These are phyloP conservation scores for Boletus holoroseus DNA, from an alignment of 1,284 basidiomycete genomes.

Conservation along the genomic window DNA sequence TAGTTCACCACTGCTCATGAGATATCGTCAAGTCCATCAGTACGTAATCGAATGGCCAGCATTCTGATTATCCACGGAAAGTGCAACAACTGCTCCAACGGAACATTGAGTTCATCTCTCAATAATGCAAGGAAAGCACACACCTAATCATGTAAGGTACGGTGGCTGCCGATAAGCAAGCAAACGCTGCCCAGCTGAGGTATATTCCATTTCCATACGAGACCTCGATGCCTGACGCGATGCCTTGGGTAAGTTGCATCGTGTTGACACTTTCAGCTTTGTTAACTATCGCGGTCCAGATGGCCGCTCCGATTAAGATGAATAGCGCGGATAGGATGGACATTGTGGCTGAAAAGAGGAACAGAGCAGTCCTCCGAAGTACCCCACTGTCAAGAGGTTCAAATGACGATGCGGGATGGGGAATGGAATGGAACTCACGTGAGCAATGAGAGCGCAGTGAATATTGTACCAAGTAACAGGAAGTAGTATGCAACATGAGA, in stretches of 20 bases:
- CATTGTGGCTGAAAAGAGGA: slow-evolving; percentile 61
- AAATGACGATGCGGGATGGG: slow-evolving; percentile 7
- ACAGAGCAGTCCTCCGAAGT: slow-evolving; percentile 57
- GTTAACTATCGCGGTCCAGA: slow-evolving; percentile 72
- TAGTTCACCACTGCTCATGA: slow-evolving; percentile 6
- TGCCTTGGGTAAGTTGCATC: slow-evolving; percentile 39
- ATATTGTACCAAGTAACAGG: slow-evolving; percentile 65
- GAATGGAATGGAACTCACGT: slow-evolving; percentile 37
- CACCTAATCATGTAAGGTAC: slow-evolving; percentile 71
- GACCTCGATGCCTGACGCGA: slow-evolving; percentile 57
- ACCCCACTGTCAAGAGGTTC: slow-evolving; percentile 48
- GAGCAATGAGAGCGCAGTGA: slow-evolving; percentile 57
- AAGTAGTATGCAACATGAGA: slow-evolving; percentile 71
- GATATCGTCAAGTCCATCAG: slow-evolving; percentile 20
- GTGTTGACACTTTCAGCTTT: slow-evolving; percentile 57
- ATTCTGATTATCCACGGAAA: slow-evolving; percentile 54
- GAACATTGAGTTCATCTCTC: slow-evolving; percentile 10
- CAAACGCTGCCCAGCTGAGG: slow-evolving; percentile 68
- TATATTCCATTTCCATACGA: slow-evolving; percentile 57
- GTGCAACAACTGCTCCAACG: slow-evolving; percentile 52
- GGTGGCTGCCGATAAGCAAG: slow-evolving; percentile 54
- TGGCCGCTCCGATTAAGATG: slow-evolving; percentile 61
- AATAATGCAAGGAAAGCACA: slow-evolving; percentile 14
- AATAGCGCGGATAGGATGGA: slow-evolving; percentile 57
- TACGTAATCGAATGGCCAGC: slow-evolving; percentile 25